phyloP scores from a whole-genome alignment of 805 yeast genomes.

The Metschnikowia gelsemii region DNA sequence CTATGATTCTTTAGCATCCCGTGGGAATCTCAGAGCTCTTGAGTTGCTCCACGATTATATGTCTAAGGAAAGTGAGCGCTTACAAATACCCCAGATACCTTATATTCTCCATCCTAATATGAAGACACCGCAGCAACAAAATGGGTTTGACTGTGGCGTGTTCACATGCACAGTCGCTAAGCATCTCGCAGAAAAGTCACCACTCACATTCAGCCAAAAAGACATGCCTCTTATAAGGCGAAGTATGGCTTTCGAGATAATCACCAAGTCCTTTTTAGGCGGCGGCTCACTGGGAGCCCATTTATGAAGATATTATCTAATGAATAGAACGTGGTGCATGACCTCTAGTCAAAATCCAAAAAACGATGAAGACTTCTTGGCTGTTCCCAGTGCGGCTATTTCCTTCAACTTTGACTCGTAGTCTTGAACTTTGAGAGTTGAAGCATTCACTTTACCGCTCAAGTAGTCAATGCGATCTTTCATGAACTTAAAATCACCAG shows the following conservation, averaged over 20 bases:
- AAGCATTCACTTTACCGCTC: slow-evolving; percentile 60
- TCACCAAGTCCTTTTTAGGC: slow-evolving; percentile 31
- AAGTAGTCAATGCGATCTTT: slow-evolving; percentile 64
- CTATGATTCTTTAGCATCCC: slow-evolving; percentile 69
- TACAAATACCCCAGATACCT: slow-evolving; percentile 23
- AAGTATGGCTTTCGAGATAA: slow-evolving; percentile 64
- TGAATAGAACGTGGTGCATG: neutral
- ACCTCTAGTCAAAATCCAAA: slow-evolving; percentile 12
- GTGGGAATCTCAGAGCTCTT: slow-evolving; percentile 45
- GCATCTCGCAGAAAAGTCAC: slow-evolving; percentile 51
- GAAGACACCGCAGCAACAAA: slow-evolving; percentile 75
- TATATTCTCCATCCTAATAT: slow-evolving; percentile 29
- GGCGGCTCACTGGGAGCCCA: slow-evolving; percentile 12
- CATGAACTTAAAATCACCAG: slow-evolving; percentile 53
- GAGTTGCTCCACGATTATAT: slow-evolving; percentile 59
- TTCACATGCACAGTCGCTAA: slow-evolving; percentile 80
- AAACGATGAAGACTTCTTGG: slow-evolving; percentile 14
- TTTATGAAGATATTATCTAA: slow-evolving; percentile 6
- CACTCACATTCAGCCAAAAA: slow-evolving; percentile 55
- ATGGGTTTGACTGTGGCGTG: slow-evolving; percentile 95
- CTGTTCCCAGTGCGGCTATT: slow-evolving; percentile 15
- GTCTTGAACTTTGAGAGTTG: slow-evolving; percentile 45
- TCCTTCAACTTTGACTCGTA: slow-evolving; percentile 32
- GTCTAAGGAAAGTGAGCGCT: slow-evolving; percentile 61
- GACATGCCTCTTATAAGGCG: slow-evolving; percentile 71